Evolutionary conservation across 2,329 filamentous ascomycete genomes (phyloP).

Genomic region (Fusarium humuli): DNA sequence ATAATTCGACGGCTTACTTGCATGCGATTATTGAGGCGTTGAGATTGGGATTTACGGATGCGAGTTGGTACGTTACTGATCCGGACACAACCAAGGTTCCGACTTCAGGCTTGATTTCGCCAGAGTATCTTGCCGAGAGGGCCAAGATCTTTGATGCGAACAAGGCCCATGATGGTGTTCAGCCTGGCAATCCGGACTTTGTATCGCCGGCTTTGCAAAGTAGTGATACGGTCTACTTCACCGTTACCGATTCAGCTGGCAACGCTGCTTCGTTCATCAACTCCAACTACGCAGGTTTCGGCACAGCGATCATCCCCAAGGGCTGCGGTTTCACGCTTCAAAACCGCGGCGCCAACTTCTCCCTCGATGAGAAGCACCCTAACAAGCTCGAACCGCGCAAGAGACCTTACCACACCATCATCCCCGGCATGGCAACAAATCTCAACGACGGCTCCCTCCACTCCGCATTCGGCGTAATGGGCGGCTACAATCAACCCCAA

Average conservation of each 20-base stretch:
- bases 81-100: constrained; percentile 79
- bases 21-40: constrained; percentile 90
- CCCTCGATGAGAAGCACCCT: constrained; percentile 76
- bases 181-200: constrained; percentile 71
- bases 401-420: constrained; percentile 97
- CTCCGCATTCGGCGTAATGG: constrained; percentile 95
- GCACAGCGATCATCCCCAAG: constrained; percentile 84
- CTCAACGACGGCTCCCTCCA: constrained; percentile 78
- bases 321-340: constrained; percentile 94
- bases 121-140: constrained; percentile 79
- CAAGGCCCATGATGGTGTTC: constrained; percentile 68
- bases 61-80: constrained; percentile 89
- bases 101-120: constrained; percentile 74
- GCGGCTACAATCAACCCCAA: constrained; percentile 98
- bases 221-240: constrained; percentile 95
- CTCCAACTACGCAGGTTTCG: constrained; percentile 91
- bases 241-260: constrained; percentile 81
- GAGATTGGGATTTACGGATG: constrained; percentile 90
- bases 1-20: constrained; percentile 84
- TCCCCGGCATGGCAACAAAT: constrained; percentile 90
- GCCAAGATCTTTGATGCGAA: constrained; percentile 68
- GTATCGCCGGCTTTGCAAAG: constrained; percentile 80
- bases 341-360: constrained; percentile 91
- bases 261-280: constrained; percentile 98
- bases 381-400: constrained; percentile 85